Conservation (phyloP, 2,329 filamentous ascomycete genomes). For the Colletotrichum horii region DNA sequence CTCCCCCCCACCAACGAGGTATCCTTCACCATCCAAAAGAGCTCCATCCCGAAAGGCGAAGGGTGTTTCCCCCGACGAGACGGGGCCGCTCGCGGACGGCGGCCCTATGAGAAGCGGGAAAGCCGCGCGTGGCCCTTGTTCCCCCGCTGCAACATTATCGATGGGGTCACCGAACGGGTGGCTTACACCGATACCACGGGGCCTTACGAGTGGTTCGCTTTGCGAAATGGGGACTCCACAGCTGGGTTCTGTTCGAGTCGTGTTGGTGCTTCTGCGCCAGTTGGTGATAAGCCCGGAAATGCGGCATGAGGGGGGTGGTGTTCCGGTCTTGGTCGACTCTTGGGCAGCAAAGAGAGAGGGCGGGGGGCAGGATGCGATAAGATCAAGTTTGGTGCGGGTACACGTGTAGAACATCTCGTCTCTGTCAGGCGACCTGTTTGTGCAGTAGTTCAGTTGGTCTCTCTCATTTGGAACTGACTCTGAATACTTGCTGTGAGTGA, state of each 20-base stretch:
- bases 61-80: not conserved
- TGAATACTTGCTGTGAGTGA: not conserved
- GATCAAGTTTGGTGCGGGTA: not conserved
- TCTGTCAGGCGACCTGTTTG: not conserved
- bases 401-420: not conserved
- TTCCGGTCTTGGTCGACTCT: not conserved
- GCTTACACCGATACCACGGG: not conserved
- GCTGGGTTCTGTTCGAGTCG: not conserved
- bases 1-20: not conserved
- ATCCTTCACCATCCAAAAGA: not conserved
- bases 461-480: not conserved
- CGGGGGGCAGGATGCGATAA: not conserved
- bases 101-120: not conserved
- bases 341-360: not conserved
- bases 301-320: not conserved
- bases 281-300: slow-evolving; percentile 1
- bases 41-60: not conserved
- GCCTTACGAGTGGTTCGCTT: not conserved
- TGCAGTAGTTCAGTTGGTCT: not conserved
- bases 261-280: not conserved
- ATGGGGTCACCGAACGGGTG: not conserved
- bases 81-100: not conserved
- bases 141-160: not conserved
- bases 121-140: not conserved
- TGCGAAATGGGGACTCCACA: not conserved